phyloP scores from a whole-genome alignment of 2,329 filamentous ascomycete genomes.

The Bretziella fagacearum region DNA sequence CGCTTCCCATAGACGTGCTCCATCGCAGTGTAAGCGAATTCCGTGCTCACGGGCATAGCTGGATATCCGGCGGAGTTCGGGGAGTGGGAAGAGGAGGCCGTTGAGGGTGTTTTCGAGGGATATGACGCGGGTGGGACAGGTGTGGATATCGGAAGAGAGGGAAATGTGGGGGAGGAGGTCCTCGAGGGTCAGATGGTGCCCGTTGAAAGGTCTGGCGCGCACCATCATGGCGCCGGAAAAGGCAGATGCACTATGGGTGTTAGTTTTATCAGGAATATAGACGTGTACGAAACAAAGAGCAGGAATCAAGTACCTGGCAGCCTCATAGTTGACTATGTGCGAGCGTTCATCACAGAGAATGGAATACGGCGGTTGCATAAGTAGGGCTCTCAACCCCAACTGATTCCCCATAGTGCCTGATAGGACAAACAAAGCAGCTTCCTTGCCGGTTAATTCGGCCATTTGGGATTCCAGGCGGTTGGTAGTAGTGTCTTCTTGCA shows the following conservation, averaged over 20 bases:
- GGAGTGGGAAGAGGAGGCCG: constrained; percentile 61
- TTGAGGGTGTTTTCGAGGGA: constrained; percentile 73
- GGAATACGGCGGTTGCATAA: constrained; percentile 62
- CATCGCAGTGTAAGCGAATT: constrained; percentile 61
- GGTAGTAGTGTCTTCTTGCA: constrained; percentile 64
- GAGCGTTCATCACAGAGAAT: constrained; percentile 64
- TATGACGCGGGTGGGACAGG: constrained; percentile 65
- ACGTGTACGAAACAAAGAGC: not conserved
- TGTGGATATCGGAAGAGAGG: constrained; percentile 54
- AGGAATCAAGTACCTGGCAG: constrained; percentile 38
- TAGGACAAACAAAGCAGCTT: constrained; percentile 62
- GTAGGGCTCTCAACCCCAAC: constrained; percentile 58
- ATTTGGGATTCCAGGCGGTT: constrained; percentile 57
- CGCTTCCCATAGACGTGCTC: constrained; percentile 68
- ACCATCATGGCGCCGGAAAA: constrained; percentile 56
- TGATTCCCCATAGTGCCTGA: constrained; percentile 95
- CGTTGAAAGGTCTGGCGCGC: constrained; percentile 51
- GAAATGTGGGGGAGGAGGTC: constrained; percentile 53
- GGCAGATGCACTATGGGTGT: constrained; percentile 49
- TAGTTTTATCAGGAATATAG: not conserved
- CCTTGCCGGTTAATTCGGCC: constrained; percentile 56
- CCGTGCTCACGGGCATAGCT: constrained; percentile 47
- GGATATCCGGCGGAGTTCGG: constrained; percentile 51
- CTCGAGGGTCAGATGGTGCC: constrained; percentile 55
- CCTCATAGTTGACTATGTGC: constrained; percentile 57